A percentile compares a stretch with the other conserved stretches of the same genome.
Conservation (phyloP, 208 protist species). For the Trypanosoma conorhini region DNA sequence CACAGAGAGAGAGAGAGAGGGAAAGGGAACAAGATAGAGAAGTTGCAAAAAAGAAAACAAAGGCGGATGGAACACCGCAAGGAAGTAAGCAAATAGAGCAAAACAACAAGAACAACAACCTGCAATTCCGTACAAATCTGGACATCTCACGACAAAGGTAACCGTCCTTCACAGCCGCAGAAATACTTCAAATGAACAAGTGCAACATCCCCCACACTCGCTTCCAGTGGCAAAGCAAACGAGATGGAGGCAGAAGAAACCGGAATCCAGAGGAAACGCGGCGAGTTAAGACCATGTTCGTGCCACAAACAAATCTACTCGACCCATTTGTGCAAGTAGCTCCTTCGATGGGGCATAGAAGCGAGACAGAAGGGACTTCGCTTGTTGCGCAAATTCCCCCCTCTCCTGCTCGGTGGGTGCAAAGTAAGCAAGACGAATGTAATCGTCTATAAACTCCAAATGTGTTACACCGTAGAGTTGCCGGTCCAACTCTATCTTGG, state of each 20-base stretch:
- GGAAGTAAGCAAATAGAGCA: not conserved
- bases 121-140: not conserved
- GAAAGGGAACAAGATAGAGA: not conserved
- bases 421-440: slow-evolving; percentile 74
- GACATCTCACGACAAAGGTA: not conserved
- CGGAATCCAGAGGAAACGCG: not conserved
- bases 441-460: slow-evolving; percentile 68
- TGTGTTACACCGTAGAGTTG: slow-evolving; percentile 58
- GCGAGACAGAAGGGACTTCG: slow-evolving; percentile 54
- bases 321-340: slow-evolving; percentile 49
- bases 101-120: not conserved
- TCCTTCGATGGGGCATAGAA: slow-evolving; percentile 75
- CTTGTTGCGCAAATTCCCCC: slow-evolving; percentile 44
- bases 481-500: slow-evolving; percentile 49
- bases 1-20: slow-evolving; percentile 1
- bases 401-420: slow-evolving; percentile 36
- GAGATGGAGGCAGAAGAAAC: slow-evolving; percentile 1
- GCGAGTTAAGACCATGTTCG: not conserved
- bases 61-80: not conserved
- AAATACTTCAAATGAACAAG: not conserved
- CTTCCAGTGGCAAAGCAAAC: slow-evolving; percentile 19
- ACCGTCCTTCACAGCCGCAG: not conserved
- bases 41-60: slow-evolving; percentile 28
- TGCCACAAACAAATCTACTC: slow-evolving; percentile 38
- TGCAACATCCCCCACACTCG: not conserved